A percentile compares a stretch with the other conserved stretches of the same genome.
Conservation (phyloP, 129 eudicot genomes). For the sunflower (Helianthus annuus) region DNA sequence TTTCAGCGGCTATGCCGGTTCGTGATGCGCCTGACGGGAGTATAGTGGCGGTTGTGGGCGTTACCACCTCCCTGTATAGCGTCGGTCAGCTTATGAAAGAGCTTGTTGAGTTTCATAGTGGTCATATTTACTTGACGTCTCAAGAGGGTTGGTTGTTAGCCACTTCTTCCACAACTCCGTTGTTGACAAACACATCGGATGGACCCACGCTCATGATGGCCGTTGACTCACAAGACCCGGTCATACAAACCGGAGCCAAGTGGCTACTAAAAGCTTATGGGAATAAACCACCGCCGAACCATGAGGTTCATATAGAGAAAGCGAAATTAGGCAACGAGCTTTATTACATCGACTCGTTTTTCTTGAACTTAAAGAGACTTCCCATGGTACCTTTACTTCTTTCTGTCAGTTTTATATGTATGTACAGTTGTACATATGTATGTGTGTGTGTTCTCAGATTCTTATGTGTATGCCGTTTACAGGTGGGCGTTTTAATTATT, state of each 20-base stretch:
- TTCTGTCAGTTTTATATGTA: constrained; percentile 3
- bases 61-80: constrained; percentile 83
- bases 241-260: constrained; percentile 78
- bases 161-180: constrained; percentile 83
- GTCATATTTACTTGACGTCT: constrained; percentile 90
- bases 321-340: constrained; percentile 62
- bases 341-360: constrained; percentile 90
- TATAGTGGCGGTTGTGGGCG: constrained; percentile 98
- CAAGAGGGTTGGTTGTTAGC: constrained; percentile 97
- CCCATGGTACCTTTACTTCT: constrained; percentile 65
- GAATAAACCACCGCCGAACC: constrained; percentile 52
- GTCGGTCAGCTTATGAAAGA: constrained; percentile 97
- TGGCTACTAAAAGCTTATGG: constrained; percentile 61
- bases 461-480: constrained; percentile 16
- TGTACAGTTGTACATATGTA: background rate
- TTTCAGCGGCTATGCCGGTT: constrained; percentile 94
- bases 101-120: constrained; percentile 85
- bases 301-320: constrained; percentile 86
- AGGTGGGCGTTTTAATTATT: constrained; percentile 92
- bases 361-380: constrained; percentile 79
- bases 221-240: constrained; percentile 68
- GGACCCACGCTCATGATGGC: constrained; percentile 94
- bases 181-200: constrained; percentile 57
- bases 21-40: constrained; percentile 61
- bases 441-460: background rate